These are phyloP conservation scores for Phytophthora chlamydospora DNA, from an alignment of 352 stramenopile genomes.

Conservation along the genomic window DNA sequence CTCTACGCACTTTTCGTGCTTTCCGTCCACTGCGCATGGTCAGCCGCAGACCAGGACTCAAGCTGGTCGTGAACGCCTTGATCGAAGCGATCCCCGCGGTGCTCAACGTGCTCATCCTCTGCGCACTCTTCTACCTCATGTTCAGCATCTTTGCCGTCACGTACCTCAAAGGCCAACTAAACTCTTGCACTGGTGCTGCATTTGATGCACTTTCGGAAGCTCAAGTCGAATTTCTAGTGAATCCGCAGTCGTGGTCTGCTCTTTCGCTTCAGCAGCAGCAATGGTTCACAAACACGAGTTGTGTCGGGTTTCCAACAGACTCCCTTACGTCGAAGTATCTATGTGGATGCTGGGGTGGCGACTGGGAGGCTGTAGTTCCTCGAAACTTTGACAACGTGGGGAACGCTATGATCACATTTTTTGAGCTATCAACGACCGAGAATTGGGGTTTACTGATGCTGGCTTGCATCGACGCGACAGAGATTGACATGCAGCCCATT, in stretches of 20 bases:
- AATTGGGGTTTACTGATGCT: slow-evolving; percentile 93
- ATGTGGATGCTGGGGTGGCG: slow-evolving; percentile 59
- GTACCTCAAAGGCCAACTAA: slow-evolving; percentile 92
- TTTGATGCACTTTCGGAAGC: slow-evolving; percentile 53
- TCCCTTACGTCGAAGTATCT: slow-evolving; percentile 76
- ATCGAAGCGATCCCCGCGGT: slow-evolving; percentile 88
- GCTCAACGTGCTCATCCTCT: slow-evolving; percentile 90
- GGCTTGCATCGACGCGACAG: slow-evolving; percentile 81
- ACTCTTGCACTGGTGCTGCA: slow-evolving; percentile 67
- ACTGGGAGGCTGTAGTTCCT: slow-evolving; percentile 52
- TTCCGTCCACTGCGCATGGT: slow-evolving; percentile 92
- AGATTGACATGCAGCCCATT: slow-evolving; percentile 92
- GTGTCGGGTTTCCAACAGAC: slow-evolving; percentile 14
- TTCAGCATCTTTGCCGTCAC: slow-evolving; percentile 95
- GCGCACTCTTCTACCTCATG: slow-evolving; percentile 92
- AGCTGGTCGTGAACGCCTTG: slow-evolving; percentile 91
- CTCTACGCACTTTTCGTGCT: slow-evolving; percentile 81
- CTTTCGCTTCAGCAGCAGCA: slow-evolving; percentile 42
- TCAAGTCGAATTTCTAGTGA: slow-evolving; percentile 56
- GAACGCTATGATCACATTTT: slow-evolving; percentile 82
- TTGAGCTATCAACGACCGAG: slow-evolving; percentile 94
- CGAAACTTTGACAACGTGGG: slow-evolving; percentile 89
- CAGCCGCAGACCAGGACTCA: slow-evolving; percentile 78
- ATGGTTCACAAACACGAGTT: slow-evolving; percentile 50
- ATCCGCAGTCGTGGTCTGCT: slow-evolving; percentile 44